Evolutionary conservation across 2,329 filamentous ascomycete species (phyloP).

Genomic region (Dothiorella sarmentorum): DNA sequence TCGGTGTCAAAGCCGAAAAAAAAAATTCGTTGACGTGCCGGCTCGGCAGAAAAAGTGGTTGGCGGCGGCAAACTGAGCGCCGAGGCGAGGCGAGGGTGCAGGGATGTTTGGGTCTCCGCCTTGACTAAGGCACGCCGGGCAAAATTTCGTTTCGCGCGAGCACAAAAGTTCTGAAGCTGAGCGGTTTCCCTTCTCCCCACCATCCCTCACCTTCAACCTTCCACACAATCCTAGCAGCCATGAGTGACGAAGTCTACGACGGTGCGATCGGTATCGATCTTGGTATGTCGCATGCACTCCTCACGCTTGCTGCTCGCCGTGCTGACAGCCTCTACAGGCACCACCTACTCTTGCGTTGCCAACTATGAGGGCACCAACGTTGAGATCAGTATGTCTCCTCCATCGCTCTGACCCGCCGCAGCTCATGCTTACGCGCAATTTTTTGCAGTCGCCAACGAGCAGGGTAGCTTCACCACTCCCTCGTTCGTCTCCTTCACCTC

Average conservation of each 20-base stretch:
- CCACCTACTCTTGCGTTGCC: conserved; percentile 99
- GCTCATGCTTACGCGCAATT: conserved; percentile 19
- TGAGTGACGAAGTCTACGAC: conserved; percentile 98
- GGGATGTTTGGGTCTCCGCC: conserved; percentile 9
- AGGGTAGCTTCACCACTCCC: conserved; percentile 97
- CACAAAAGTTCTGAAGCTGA: conserved; percentile 18
- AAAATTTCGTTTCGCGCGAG: conserved; percentile 16
- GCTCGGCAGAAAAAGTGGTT: no score
- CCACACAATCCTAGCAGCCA: conserved; percentile 49
- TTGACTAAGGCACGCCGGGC: conserved; percentile 11
- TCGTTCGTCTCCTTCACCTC: conserved; percentile 99
- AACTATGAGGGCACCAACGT: conserved; percentile 99
- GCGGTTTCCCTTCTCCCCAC: conserved; percentile 21
- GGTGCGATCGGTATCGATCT: conserved; percentile 99
- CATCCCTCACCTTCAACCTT: conserved; percentile 27
- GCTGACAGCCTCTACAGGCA: conserved; percentile 60
- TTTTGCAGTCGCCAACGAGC: conserved; percentile 84
- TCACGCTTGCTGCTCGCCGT: not conserved
- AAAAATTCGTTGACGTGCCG: no score
- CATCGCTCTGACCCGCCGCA: not conserved
- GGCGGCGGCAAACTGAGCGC: no score
- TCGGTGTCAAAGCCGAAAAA: conserved; percentile 1
- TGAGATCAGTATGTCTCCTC: conserved; percentile 75
- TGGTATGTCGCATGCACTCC: conserved; percentile 58
- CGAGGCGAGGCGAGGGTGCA: no score